Percentiles rank a stretch among this genome's conserved stretches.
Conservation (phyloP, 305 asterid species). For the Rubia occidens region DNA sequence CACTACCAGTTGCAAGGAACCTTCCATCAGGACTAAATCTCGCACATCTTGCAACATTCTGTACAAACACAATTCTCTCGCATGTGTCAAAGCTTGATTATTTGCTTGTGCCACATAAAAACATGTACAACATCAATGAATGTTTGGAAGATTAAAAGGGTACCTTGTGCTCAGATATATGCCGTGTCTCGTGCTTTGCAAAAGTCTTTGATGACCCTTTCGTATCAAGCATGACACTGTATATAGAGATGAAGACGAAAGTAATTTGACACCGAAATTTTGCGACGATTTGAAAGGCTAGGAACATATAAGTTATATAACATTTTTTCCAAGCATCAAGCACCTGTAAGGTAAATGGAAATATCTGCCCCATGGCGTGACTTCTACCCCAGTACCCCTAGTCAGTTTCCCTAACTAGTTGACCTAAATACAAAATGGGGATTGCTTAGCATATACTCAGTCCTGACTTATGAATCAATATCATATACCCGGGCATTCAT, state of each 20-base stretch:
- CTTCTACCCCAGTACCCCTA: neutral
- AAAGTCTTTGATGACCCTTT: conserved; percentile 67
- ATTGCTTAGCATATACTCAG: neutral
- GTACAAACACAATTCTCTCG: conserved; percentile 11
- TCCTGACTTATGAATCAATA: neutral
- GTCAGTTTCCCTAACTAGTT: neutral
- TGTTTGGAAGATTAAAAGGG: conserved; percentile 15
- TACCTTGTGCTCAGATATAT: conserved; percentile 88
- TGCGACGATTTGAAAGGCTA: conserved; percentile 1
- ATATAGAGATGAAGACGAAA: conserved; percentile 17
- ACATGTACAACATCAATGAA: conserved; percentile 10
- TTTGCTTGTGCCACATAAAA: neutral
- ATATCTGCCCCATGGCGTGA: neutral
- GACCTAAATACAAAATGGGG: neutral
- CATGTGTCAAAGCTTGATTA: conserved; percentile 5
- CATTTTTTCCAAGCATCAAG: neutral
- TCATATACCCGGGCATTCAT: neutral
- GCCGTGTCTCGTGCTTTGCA: conserved; percentile 67
- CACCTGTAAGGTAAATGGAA: neutral
- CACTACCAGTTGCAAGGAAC: conserved; percentile 83
- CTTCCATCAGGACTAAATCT: conserved; percentile 87
- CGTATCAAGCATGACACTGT: conserved; percentile 45
- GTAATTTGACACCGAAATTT: neutral
- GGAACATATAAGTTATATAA: neutral
- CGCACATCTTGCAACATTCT: conserved; percentile 83